Base-by-base conservation (phyloP, 179 eudicot genomes). In the Spinacia oleracea region DNA sequence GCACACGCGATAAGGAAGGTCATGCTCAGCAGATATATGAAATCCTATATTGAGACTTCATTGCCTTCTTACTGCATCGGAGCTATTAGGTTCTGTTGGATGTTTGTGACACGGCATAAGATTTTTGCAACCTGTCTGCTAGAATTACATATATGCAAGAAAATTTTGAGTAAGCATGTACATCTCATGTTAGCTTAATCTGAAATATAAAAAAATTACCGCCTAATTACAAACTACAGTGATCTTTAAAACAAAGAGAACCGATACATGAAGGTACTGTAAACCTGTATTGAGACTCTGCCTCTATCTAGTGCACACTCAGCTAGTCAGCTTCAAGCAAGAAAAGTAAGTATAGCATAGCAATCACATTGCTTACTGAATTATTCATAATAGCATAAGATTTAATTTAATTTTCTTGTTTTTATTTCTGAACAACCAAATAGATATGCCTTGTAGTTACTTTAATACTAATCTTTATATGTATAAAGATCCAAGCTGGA, bases 401-500 rank as follows among this genome's bases (percentile, higher is more conserved):
- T 0, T 34, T 34, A n/a, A n/a, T n/a, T n/a, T n/a, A n/a, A n/a
- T 21, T 2, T 20, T 64, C 20, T 14, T 9, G n/a, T 38, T 60
- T 32, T n/a, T 56, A 9, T 46, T 46, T 14, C 11, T 2, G 11
- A 38, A 35, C 40, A 35, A 38, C 40, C 40, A 38, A 38, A 38
- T 38, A 15, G 5, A 18, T 48, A 15, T 48, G 20, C 53, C 5
- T 48, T 48, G 53, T 15, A 42, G 15, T 48, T 71, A 31, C 55
- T 29, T 4, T 29, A 27, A 27, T 9, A 7, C 89, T 85, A 46
- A 78, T 82, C 9, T 78, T 70, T 31, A 53, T 11, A 6, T 10
- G 78, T 40, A 66, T 81, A 81, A 58, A 81, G 78, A 25, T 77
- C 78, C 18, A 18, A 42, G 11, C 38, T 77, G 10, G 78, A 77